Evolutionary conservation across 495 filamentous ascomycete genomes (phyloP), one percentile per base, ranked within the genome.

Genomic region (Penicillium soppii): DNA sequence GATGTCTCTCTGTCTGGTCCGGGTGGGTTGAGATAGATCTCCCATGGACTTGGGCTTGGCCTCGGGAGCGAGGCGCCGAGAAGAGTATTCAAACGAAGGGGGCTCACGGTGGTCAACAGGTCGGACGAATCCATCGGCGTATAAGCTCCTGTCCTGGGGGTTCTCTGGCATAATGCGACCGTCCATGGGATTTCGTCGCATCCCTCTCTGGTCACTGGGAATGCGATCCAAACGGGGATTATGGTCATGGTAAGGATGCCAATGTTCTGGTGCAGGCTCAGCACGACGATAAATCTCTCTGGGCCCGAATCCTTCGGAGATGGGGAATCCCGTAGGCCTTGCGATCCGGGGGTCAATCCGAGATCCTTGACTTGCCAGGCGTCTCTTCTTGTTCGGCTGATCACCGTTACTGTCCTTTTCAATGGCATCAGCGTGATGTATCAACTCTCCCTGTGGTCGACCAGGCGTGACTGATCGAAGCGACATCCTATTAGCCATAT

Each of bases 121-220:
- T 47, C 68, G 71, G 45, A 73, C 62, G 49, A 75, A 73, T 47
- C 56, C 68, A 48, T 71, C 65, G 7, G 71, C 70, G 54, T 75
- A 72, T 15, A 63, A 48, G 20, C 58, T 62, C 21, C 62, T 64
- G 25, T 56, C 54, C 7, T 55, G 47, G 19, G 43, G 29, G 22
- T 53, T 56, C 47, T 58, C 43, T 15, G 56, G 40, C 32, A 61
- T 33, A 47, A 45, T 23, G 19, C 53, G 46, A 7, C 53, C 56
- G 52, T 62, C 37, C 51, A 54, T 44, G 38, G 43, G 50, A 47
- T 21, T 43, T 22, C 49, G 44, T 51, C 54, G 58, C 20, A 41
- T 20, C 4, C 36, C 23, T 6, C 59, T 52, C 21, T 45, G 21
- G 17, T 48, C 42, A 46, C 59, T 29, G 9, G 35, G 22, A 16